phyloP scores from a whole-genome alignment of 306 rosid species.

The Rosa persica region DNA sequence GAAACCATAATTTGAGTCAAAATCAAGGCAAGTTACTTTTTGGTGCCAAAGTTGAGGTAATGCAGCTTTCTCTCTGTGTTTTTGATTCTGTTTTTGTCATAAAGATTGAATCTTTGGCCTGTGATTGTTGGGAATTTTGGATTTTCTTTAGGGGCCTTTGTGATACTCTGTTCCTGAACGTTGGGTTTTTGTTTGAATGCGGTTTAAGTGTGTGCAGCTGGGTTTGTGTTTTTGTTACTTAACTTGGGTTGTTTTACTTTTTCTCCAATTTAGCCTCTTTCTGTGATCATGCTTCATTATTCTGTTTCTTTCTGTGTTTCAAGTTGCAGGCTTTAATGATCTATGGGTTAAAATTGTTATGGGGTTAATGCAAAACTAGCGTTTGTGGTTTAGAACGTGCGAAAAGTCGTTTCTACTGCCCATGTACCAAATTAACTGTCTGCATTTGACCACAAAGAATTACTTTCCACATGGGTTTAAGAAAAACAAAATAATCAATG shows the following conservation, averaged over 20 bases:
- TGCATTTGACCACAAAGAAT: not conserved
- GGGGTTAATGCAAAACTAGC: not conserved
- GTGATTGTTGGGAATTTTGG: not conserved
- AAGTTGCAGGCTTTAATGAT: not conserved
- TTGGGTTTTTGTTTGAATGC: not conserved
- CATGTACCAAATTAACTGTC: not conserved
- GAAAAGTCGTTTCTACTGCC: not conserved
- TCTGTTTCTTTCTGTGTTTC: not conserved
- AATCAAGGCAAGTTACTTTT: constrained; percentile 24
- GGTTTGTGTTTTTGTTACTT: not conserved
- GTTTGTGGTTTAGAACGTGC: not conserved
- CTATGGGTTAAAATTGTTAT: not conserved
- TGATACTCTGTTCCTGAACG: not conserved
- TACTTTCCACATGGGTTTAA: not conserved
- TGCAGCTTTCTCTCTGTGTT: not conserved
- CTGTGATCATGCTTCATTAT: not conserved
- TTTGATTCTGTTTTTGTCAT: not conserved
- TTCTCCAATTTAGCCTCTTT: not conserved
- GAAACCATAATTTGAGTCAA: constrained; percentile 13
- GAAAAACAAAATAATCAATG: not conserved
- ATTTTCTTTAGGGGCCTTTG: not conserved
- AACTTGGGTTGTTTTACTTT: not conserved
- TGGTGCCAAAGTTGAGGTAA: constrained; percentile 45
- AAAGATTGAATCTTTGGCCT: not conserved
- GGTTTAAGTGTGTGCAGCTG: not conserved